Conservation (phyloP, 2,329 filamentous ascomycete species). For the Aspergillus latus region DNA sequence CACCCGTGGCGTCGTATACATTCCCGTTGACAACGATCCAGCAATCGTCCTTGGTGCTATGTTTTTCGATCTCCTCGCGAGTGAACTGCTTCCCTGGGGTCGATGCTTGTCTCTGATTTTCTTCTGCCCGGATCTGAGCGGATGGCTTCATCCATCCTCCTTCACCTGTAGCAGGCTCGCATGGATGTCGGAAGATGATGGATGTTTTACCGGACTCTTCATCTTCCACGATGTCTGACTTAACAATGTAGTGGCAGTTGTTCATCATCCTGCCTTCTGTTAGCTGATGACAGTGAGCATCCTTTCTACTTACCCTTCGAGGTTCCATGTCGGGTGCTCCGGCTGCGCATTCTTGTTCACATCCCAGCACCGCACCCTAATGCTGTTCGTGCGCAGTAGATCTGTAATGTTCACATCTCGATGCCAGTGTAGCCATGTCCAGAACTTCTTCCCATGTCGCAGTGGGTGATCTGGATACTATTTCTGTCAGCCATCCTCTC, state of each 20-base stretch:
- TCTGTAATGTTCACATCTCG: slow-evolving; percentile 50
- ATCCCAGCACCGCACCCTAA: slow-evolving; percentile 51
- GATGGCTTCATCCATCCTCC: slow-evolving; percentile 55
- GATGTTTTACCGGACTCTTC: slow-evolving; percentile 20
- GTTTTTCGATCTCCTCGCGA: slow-evolving; percentile 55
- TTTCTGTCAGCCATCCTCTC: too few species aligned
- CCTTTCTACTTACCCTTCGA: slow-evolving; percentile 16
- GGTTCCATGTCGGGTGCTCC: slow-evolving; percentile 48
- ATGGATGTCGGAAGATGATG: slow-evolving; percentile 49
- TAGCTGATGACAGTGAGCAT: too few species aligned
- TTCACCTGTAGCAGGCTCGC: slow-evolving; percentile 44
- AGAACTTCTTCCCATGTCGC: slow-evolving; percentile 55
- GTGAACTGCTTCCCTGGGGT: slow-evolving; percentile 54
- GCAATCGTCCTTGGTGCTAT: slow-evolving; percentile 50
- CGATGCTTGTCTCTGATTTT: slow-evolving; percentile 45
- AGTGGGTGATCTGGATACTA: slow-evolving; percentile 51
- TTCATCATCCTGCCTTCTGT: slow-evolving; percentile 47
- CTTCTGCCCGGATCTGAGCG: slow-evolving; percentile 46
- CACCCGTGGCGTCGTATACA: slow-evolving; percentile 52
- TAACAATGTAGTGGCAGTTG: slow-evolving; percentile 52
- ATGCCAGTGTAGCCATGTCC: slow-evolving; percentile 56
- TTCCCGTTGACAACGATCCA: slow-evolving; percentile 56
- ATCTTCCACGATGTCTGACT: slow-evolving; percentile 34
- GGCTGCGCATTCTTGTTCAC: slow-evolving; percentile 55
- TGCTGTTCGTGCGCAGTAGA: slow-evolving; percentile 43